Conservation (phyloP, 805 yeast species). For the Kodamaea kakaduensis region DNA sequence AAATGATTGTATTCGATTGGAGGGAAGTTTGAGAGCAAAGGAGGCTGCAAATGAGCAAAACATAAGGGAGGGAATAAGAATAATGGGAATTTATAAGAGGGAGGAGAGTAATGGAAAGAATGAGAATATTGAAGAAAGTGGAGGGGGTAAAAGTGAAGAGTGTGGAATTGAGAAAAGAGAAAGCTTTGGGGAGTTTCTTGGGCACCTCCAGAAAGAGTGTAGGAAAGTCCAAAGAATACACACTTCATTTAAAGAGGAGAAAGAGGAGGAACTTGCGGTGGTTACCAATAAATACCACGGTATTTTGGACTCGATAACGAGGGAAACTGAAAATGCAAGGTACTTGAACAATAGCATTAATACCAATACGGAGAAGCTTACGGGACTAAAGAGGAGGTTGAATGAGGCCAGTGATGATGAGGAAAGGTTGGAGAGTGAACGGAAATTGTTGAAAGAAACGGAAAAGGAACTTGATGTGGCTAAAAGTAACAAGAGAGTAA, state of each 20-base stretch:
- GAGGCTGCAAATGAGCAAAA: conserved; percentile 15
- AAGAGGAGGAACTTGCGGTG: conserved; percentile 2
- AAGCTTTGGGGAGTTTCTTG: not conserved
- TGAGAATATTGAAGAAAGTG: no score
- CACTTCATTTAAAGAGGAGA: not conserved
- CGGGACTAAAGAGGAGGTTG: conserved; percentile 35
- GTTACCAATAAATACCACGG: conserved; percentile 15
- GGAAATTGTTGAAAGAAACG: conserved; percentile 36
- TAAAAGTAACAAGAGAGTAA: conserved; percentile 21
- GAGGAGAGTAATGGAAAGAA: conserved; percentile 24
- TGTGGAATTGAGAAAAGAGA: conserved; percentile 14
- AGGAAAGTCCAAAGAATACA: not conserved
- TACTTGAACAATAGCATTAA: conserved; percentile 41
- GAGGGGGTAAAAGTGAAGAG: no score
- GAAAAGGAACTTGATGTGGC: conserved; percentile 28
- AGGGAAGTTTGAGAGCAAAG: conserved; percentile 54
- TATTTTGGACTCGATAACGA: conserved; percentile 23
- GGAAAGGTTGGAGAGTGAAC: conserved; percentile 45
- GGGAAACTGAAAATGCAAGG: conserved; percentile 41
- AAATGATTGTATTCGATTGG: conserved; percentile 38
- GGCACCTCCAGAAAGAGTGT: conserved; percentile 1
- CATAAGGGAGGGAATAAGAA: not conserved
- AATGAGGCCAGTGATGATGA: conserved; percentile 39
- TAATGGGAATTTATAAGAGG: no score
- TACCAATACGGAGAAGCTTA: conserved; percentile 31